A percentile compares a stretch with the other conserved stretches of the same genome.
Evolutionary conservation across 306 rosid species (phyloP).

Genomic region (Carpinus viminea): DNA sequence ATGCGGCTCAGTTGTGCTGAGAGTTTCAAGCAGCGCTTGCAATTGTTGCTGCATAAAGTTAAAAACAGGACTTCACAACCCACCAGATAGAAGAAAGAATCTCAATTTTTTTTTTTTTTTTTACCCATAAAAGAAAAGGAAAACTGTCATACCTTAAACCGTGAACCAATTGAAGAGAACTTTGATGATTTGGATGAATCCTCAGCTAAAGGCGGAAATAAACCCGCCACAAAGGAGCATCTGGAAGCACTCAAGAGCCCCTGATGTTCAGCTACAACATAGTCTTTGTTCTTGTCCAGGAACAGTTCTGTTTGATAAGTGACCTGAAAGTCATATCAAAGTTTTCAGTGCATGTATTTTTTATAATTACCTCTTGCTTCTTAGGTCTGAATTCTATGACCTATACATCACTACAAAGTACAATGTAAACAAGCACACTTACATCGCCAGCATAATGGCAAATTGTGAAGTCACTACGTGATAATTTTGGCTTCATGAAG

Average conservation of each 20-base stretch:
- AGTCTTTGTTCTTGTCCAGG: conserved; percentile 99
- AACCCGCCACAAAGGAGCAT: conserved; percentile 74
- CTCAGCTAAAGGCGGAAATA: conserved; percentile 76
- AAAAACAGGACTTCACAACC: conserved; percentile 34
- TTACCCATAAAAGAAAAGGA: neutral
- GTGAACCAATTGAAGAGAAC: conserved; percentile 98
- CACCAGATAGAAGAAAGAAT: conserved; percentile 25
- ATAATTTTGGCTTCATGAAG: conserved; percentile 87
- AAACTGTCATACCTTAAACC: conserved; percentile 77
- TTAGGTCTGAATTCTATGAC: conserved; percentile 27
- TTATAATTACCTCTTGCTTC: conserved; percentile 25
- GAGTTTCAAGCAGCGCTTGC: conserved; percentile 88
- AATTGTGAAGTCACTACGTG: conserved; percentile 96
- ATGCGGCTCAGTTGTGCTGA: conserved; percentile 93
- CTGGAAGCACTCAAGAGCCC: conserved; percentile 81
- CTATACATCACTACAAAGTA: conserved; percentile 17
- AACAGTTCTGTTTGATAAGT: conserved; percentile 96
- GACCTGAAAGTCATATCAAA: conserved; percentile 57
- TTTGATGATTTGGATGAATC: conserved; percentile 92
- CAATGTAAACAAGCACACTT: conserved; percentile 42
- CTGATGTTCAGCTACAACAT: conserved; percentile 98
- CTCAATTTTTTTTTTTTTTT: neutral
- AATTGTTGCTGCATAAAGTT: conserved; percentile 87
- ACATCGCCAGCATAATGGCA: conserved; percentile 99
- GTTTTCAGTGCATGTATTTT: conserved; percentile 24